A percentile compares a stretch with the other conserved stretches of the same genome.
phyloP scores from a whole-genome alignment of 306 rosid genomes.

The Dalbergia cochinchinensis region DNA sequence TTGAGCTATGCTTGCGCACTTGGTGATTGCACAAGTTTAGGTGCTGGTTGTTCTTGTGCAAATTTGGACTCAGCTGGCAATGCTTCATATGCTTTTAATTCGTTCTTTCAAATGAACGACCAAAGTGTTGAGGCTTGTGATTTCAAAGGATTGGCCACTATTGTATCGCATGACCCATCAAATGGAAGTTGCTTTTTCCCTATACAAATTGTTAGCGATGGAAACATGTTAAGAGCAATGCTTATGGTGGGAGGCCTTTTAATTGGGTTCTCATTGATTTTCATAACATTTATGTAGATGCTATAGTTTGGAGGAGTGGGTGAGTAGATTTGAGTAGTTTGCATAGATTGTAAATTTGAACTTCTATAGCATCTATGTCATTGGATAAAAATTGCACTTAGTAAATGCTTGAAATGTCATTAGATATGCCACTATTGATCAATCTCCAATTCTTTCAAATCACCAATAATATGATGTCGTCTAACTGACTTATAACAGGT shows the following conservation, averaged over 20 bases:
- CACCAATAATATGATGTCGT: neutral
- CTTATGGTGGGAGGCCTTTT: conserved; percentile 10
- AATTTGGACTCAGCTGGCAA: conserved; percentile 38
- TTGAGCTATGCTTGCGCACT: conserved; percentile 59
- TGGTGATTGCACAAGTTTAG: conserved; percentile 71
- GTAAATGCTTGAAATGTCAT: neutral
- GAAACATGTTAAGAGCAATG: conserved; percentile 43
- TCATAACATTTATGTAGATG: conserved; percentile 29
- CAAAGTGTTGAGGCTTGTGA: conserved; percentile 71
- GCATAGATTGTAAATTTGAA: neutral
- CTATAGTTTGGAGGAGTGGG: neutral
- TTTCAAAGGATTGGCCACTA: conserved; percentile 52
- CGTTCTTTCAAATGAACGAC: conserved; percentile 65
- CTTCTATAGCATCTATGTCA: neutral
- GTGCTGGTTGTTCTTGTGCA: conserved; percentile 53
- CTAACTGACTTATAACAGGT: too few relatives aligned
- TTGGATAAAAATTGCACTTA: neutral
- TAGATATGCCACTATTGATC: neutral
- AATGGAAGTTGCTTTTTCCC: conserved; percentile 60
- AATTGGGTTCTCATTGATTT: conserved; percentile 43
- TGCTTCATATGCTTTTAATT: conserved; percentile 73
- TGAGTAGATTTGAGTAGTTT: neutral
- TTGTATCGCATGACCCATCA: conserved; percentile 57
- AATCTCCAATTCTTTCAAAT: neutral
- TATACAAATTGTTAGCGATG: conserved; percentile 51